Evolutionary conservation across 2,329 filamentous ascomycete genomes (phyloP), one percentile per base, ranked within the genome.

Genomic region (Anthostomella pinea): DNA sequence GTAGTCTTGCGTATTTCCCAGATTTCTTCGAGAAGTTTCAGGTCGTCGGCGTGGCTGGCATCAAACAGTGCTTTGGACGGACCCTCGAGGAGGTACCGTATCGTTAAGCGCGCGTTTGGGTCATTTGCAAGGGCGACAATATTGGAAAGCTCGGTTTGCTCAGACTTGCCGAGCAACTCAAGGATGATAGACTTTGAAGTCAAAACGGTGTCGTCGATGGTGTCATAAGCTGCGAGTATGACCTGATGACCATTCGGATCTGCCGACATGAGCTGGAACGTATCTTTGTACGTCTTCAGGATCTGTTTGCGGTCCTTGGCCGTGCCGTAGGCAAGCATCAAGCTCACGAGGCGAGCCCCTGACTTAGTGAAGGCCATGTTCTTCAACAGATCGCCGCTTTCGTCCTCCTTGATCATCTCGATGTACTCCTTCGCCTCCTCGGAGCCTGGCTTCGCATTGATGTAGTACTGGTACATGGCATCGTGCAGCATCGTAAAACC

Each of bases 401-500:
- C 87, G 49, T 98, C 91, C 25, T 87, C 87, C 68, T 94, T 95
- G 56, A 98, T 72, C 50, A 94, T 75, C 63, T 97, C 90, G 39
- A 94, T 68, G 57, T 95, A 96, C 53, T 95, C 89, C 20, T 73
- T 85, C 26, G 87, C 82, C 60, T 97, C 91, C 39, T 87, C 81
- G 28, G 82, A 87, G 3, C 85, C 89, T 4, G 78, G 70, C 48
- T 85, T 83, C 30, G 83, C 80, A 54, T 85, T 91, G 35, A 88
- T 68, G 66, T 91, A 96, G 65, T 96, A 98, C 61, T 98, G 91
- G 41, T 96, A 72, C 90, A 98, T 95, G 32, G 93, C 93, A 56
- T 97, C 93, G 64, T 98, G 94, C 14, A 98, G 78, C 77, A 98
- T 94, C 2, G 91, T 97, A 66, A 98, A 97, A 8, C 88, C 91